These are phyloP conservation scores for Calonectria pauciramosa DNA, from an alignment of 2,329 filamentous ascomycete species.

Conservation along the genomic window DNA sequence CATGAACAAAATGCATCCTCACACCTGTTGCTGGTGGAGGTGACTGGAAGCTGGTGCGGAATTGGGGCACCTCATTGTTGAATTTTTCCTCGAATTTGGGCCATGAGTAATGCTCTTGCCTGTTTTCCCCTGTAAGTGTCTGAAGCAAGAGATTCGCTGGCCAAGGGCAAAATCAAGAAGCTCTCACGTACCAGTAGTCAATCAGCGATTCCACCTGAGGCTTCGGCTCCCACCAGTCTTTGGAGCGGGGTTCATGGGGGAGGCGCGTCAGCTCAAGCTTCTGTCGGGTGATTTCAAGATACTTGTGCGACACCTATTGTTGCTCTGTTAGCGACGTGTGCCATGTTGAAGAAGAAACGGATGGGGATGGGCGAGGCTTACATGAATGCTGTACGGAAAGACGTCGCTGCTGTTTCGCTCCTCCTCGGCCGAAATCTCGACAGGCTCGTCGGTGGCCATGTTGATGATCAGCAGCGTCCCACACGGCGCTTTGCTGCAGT, in stretches of 20 bases:
- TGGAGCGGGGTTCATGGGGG: conserved; percentile 69
- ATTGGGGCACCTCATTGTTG: conserved; percentile 74
- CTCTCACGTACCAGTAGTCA: conserved; percentile 70
- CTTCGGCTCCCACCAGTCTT: conserved; percentile 72
- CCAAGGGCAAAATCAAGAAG: background rate
- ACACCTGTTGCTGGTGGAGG: conserved; percentile 58
- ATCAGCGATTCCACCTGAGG: conserved; percentile 73
- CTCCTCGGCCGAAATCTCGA: conserved; percentile 38
- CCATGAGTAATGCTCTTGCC: conserved; percentile 78
- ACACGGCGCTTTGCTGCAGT: background rate
- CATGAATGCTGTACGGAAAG: conserved; percentile 70
- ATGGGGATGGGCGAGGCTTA: conserved; percentile 52
- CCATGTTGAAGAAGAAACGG: background rate
- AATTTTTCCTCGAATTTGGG: conserved; percentile 69
- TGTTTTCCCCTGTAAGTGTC: conserved; percentile 46
- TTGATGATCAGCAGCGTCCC: conserved; percentile 15
- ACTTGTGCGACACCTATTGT: conserved; percentile 73
- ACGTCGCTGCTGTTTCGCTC: conserved; percentile 57
- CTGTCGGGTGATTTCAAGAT: conserved; percentile 75
- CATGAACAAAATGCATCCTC: conserved; percentile 76
- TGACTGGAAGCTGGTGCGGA: conserved; percentile 67
- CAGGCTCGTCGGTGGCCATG: conserved; percentile 31
- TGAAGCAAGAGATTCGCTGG: background rate
- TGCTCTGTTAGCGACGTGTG: conserved; percentile 44
- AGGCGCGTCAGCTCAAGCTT: conserved; percentile 77